Conservation (phyloP, 768 basidiomycete species). For the Pilatotrama ljubarskyi region DNA sequence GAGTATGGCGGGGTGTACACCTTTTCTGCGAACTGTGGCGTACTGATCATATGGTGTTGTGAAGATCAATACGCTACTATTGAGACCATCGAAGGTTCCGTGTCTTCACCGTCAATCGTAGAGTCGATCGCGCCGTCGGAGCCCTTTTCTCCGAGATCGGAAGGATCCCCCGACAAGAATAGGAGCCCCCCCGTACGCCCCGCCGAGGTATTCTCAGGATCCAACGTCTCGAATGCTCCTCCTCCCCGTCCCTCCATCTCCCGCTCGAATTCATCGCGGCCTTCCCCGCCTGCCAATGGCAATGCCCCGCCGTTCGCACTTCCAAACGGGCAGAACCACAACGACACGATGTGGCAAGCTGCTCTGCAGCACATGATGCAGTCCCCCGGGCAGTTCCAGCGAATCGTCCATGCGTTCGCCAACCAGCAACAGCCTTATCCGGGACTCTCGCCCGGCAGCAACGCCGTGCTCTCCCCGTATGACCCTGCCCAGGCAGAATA, state of each 20-base stretch:
- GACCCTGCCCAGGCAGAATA: conserved; percentile 13
- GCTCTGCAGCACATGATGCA: conserved; percentile 51
- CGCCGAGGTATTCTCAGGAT: conserved; percentile 2
- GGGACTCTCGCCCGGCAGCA: conserved; percentile 6
- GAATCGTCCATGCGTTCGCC: conserved; percentile 39
- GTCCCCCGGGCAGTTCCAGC: conserved; percentile 58
- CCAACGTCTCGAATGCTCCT: conserved; percentile 1
- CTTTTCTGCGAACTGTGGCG: background rate
- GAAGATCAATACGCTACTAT: conserved; percentile 45
- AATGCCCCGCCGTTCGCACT: conserved; percentile 4
- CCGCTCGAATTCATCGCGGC: background rate
- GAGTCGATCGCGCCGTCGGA: conserved; percentile 36
- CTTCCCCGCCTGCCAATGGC: conserved; percentile 6
- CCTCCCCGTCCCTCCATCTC: conserved; percentile 1
- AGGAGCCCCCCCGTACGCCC: conserved; percentile 5
- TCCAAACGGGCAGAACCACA: conserved; percentile 33
- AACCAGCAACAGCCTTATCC: conserved; percentile 24
- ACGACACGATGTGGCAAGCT: conserved; percentile 45
- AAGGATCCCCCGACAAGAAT: background rate
- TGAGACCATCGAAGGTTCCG: conserved; percentile 46
- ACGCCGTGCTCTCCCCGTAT: conserved; percentile 14
- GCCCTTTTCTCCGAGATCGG: conserved; percentile 16
- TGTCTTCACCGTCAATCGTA: conserved; percentile 35
- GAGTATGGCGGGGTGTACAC: background rate
- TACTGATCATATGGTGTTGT: background rate